Percentiles rank a stretch among this genome's conserved stretches.
These are phyloP conservation scores for Verticillium albo-atrum DNA, from an alignment of 2,329 filamentous ascomycete species.

Conservation along the genomic window DNA sequence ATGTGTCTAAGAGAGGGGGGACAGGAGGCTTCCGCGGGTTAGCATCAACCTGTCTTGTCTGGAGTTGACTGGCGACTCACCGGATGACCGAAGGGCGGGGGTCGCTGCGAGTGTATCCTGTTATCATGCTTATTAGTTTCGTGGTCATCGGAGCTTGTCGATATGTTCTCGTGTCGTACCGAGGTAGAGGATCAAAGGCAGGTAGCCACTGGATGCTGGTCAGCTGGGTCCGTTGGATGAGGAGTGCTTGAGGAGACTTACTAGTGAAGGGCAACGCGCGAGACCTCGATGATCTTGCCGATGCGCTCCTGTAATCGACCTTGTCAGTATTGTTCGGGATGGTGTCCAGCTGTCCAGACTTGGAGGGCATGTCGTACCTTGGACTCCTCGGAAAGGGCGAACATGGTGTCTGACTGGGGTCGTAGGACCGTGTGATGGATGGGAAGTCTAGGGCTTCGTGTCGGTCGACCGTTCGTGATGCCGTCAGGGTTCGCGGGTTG, in stretches of 20 bases:
- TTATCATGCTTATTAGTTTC: slow-evolving; percentile 18
- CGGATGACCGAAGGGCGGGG: slow-evolving; percentile 71
- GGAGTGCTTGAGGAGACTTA: slow-evolving; percentile 41
- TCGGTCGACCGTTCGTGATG: background rate
- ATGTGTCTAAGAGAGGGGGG: slow-evolving; percentile 53
- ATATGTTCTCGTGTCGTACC: slow-evolving; percentile 47
- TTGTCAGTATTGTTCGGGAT: background rate
- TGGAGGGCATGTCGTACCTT: slow-evolving; percentile 59
- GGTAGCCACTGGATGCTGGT: slow-evolving; percentile 69
- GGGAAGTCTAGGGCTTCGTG: background rate
- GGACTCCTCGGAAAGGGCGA: slow-evolving; percentile 86
- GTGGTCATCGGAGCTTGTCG: background rate
- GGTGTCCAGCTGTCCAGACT: background rate
- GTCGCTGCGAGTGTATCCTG: slow-evolving; percentile 91
- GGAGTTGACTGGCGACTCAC: slow-evolving; percentile 27
- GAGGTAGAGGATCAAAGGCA: slow-evolving; percentile 94
- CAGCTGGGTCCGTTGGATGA: slow-evolving; percentile 19
- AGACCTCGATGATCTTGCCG: slow-evolving; percentile 91
- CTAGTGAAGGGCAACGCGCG: slow-evolving; percentile 94
- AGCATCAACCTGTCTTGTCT: slow-evolving; percentile 7
- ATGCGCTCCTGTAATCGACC: slow-evolving; percentile 83
- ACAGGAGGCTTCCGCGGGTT: slow-evolving; percentile 48
- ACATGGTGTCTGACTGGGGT: slow-evolving; percentile 40
- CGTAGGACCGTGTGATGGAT: background rate
- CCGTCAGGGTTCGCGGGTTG: slow-evolving; percentile 5